phyloP scores from a whole-genome alignment of 352 stramenopile species.

The Phytophthora pinifolia region DNA sequence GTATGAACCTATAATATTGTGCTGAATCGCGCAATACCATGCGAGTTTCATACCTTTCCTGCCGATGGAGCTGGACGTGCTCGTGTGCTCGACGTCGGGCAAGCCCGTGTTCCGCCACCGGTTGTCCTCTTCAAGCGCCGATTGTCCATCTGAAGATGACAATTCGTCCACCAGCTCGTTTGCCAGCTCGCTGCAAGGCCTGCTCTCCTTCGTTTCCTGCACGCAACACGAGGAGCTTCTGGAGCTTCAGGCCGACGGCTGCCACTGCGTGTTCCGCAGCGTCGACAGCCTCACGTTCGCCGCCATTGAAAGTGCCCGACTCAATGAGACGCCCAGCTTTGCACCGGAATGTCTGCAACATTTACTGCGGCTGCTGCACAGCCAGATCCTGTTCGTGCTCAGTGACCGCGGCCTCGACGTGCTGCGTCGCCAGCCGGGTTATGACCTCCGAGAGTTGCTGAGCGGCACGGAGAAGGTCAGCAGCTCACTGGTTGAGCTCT shows the following conservation, averaged over 20 bases:
- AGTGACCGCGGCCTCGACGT: conserved; percentile 63
- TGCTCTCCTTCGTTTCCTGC: conserved; percentile 61
- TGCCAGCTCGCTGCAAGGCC: conserved; percentile 60
- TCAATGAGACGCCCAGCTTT: conserved; percentile 11
- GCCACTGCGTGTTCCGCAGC: conserved; percentile 51
- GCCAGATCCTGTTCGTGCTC: conserved; percentile 64
- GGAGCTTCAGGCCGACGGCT: conserved; percentile 41
- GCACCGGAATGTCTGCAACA: conserved; percentile 43
- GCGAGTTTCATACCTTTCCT: too few relatives aligned
- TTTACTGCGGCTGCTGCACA: conserved; percentile 48
- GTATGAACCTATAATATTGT: not conserved
- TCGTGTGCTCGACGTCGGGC: conserved; percentile 58
- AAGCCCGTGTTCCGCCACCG: conserved; percentile 62
- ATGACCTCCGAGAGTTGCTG: conserved; percentile 73
- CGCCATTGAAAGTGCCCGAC: conserved; percentile 36
- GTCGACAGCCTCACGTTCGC: conserved; percentile 53
- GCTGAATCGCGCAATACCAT: too few relatives aligned
- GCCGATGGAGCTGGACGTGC: conserved; percentile 47
- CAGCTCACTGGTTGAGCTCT: conserved; percentile 40
- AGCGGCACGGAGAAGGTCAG: conserved; percentile 61
- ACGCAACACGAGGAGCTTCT: conserved; percentile 60
- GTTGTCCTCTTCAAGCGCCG: conserved; percentile 13
- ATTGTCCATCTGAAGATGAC: conserved; percentile 13
- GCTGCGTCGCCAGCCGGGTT: conserved; percentile 53
- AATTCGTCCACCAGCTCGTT: conserved; percentile 45